Percentiles rank a stretch among this genome's conserved stretches.
Conservation (phyloP, 2,329 filamentous ascomycete genomes). For the Atkinsonella hypoxylon region DNA sequence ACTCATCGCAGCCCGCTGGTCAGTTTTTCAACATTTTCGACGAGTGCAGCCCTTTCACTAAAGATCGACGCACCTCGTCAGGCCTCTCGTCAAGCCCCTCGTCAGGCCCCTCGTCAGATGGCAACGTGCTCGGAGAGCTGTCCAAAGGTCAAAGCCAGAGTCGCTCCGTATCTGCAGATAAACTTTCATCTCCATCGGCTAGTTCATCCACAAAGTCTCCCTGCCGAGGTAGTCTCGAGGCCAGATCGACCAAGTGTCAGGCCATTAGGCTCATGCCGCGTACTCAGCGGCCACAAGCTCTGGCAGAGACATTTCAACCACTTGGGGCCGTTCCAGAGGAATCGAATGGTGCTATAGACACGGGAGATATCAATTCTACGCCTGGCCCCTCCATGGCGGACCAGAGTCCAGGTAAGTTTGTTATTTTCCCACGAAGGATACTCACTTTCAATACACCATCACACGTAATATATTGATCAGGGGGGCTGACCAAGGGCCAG, state of each 20-base stretch:
- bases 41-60: not conserved
- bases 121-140: constrained; percentile 6
- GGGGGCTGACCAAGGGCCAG: not conserved
- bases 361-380: not conserved
- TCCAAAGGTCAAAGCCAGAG: constrained; percentile 3
- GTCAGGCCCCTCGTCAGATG: not conserved
- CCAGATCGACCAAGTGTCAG: constrained; percentile 7
- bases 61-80: not conserved
- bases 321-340: constrained; percentile 22
- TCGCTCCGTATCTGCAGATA: not conserved
- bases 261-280: constrained; percentile 12
- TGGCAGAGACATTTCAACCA: constrained; percentile 22
- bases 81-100: not conserved
- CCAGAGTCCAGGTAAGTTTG: not conserved
- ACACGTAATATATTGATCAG: not conserved
- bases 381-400: not conserved
- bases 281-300: constrained; percentile 18
- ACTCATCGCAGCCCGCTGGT: not conserved
- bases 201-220: constrained; percentile 3
- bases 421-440: not conserved
- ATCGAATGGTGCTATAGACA: constrained; percentile 7
- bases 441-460: not conserved
- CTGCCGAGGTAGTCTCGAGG: constrained; percentile 3
- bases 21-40: constrained; percentile 5
- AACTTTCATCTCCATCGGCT: not conserved